A percentile compares a stretch with the other conserved stretches of the same genome.
Conservation (phyloP, 108 stramenopile species). For the Cyclotella baltica region DNA sequence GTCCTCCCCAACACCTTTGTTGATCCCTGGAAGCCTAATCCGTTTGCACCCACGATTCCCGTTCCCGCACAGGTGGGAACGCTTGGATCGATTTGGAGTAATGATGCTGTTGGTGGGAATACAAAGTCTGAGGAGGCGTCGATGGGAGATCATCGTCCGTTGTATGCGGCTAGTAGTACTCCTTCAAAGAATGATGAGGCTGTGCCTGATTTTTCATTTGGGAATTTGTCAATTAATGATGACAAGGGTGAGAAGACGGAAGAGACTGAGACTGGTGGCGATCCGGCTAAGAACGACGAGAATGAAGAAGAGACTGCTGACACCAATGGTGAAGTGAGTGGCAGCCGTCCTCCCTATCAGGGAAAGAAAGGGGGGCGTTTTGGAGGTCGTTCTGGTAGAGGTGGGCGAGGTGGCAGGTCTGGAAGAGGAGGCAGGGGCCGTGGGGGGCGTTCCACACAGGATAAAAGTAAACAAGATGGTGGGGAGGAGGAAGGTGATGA, state of each 20-base stretch:
- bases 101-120: background rate
- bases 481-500: background rate
- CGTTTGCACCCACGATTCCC: conserved; percentile 37
- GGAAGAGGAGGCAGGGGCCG: background rate
- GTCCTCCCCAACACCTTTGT: conserved; percentile 36
- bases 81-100: conserved; percentile 46
- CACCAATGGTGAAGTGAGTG: background rate
- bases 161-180: background rate
- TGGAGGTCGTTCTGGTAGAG: conserved; percentile 7
- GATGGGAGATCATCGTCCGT: background rate
- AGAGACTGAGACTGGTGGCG: background rate
- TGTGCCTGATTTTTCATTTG: background rate
- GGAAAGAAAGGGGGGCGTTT: conserved; percentile 9
- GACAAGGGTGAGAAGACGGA: conserved; percentile 1
- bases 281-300: background rate
- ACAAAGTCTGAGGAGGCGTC: background rate
- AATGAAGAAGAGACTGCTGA: background rate
- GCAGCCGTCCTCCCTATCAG: background rate
- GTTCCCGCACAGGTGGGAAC: background rate
- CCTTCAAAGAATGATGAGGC: background rate
- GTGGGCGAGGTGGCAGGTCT: conserved; percentile 1
- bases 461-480: background rate
- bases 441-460: background rate
- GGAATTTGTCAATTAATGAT: conserved; percentile 17
- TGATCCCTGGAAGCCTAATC: conserved; percentile 47